phyloP scores from a whole-genome alignment of 108 stramenopile species.

The Cyclostephanos invisitatus region DNA sequence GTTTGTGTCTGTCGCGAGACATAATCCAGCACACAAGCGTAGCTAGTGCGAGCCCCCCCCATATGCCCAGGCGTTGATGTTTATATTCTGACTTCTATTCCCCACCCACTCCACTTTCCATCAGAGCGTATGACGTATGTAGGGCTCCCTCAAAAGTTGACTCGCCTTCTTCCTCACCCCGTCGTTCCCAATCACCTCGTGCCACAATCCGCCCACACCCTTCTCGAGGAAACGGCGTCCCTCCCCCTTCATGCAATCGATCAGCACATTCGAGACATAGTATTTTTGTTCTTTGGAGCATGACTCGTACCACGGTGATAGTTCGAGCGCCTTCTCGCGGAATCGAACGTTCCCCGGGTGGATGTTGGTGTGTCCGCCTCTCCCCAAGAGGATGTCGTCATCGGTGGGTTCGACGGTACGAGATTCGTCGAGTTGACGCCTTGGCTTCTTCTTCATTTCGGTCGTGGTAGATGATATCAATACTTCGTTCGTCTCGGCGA shows the following conservation, averaged over 20 bases:
- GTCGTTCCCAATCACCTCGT: constrained; percentile 45
- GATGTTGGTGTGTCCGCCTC: constrained; percentile 71
- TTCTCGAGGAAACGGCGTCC: constrained; percentile 42
- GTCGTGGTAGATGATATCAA: neutral
- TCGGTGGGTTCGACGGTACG: constrained; percentile 39
- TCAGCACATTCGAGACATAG: constrained; percentile 24
- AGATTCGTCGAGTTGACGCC: constrained; percentile 25
- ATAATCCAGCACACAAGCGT: neutral
- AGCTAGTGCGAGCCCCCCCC: neutral
- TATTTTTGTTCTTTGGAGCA: constrained; percentile 39
- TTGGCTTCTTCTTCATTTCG: neutral
- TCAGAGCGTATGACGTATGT: no score
- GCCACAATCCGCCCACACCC: constrained; percentile 45
- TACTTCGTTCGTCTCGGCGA: neutral
- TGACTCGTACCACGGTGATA: constrained; percentile 22
- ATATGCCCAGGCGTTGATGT: no score
- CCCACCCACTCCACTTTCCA: no score
- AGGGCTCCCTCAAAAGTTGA: constrained; percentile 39
- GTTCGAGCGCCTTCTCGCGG: constrained; percentile 37
- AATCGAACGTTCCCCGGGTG: constrained; percentile 72
- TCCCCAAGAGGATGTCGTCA: constrained; percentile 73
- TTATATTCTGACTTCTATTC: no score
- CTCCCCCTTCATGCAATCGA: constrained; percentile 25
- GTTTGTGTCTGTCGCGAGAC: neutral
- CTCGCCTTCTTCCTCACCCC: constrained; percentile 50